A percentile compares a stretch with the other conserved stretches of the same genome.
phyloP scores from a whole-genome alignment of 2,329 filamentous ascomycete genomes.

The Neocucurbitaria cava region DNA sequence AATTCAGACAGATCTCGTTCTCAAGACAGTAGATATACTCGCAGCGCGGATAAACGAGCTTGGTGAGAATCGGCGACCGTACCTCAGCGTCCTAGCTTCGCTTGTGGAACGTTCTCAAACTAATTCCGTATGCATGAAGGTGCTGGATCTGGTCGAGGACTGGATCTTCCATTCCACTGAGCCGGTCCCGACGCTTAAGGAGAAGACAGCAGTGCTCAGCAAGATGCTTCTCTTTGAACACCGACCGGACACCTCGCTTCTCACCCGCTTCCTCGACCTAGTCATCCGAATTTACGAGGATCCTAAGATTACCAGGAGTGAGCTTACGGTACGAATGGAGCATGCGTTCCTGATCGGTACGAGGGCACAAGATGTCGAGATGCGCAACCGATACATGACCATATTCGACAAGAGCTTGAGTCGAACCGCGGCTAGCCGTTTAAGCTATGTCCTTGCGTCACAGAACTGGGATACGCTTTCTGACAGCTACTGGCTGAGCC shows the following conservation, averaged over 20 bases:
- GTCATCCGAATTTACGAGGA: constrained; percentile 99
- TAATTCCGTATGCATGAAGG: constrained; percentile 85
- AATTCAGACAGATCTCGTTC: constrained; percentile 87
- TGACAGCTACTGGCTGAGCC: constrained; percentile 96
- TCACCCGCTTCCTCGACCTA: constrained; percentile 92
- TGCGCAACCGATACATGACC: constrained; percentile 94
- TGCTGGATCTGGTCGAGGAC: constrained; percentile 88
- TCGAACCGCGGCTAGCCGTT: constrained; percentile 85
- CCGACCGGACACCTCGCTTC: constrained; percentile 78
- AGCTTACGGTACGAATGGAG: constrained; percentile 95
- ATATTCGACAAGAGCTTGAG: constrained; percentile 96
- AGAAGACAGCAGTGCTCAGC: constrained; percentile 97
- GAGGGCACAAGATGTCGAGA: constrained; percentile 89
- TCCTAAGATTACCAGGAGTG: constrained; percentile 90
- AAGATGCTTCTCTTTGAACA: constrained; percentile 98
- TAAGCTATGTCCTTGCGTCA: constrained; percentile 86
- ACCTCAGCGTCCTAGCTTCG: constrained; percentile 92
- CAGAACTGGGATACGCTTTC: constrained; percentile 97
- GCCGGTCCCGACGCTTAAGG: constrained; percentile 95
- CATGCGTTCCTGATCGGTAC: constrained; percentile 98
- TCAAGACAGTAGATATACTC: constrained; percentile 94
- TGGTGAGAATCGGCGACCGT: constrained; percentile 88
- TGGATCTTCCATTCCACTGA: constrained; percentile 98
- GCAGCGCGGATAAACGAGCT: constrained; percentile 91
- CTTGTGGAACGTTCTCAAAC: constrained; percentile 95